A percentile compares a stretch with the other conserved stretches of the same genome.
Evolutionary conservation across 345 rosid genomes (phyloP).

Genomic region (Populus deltoides): DNA sequence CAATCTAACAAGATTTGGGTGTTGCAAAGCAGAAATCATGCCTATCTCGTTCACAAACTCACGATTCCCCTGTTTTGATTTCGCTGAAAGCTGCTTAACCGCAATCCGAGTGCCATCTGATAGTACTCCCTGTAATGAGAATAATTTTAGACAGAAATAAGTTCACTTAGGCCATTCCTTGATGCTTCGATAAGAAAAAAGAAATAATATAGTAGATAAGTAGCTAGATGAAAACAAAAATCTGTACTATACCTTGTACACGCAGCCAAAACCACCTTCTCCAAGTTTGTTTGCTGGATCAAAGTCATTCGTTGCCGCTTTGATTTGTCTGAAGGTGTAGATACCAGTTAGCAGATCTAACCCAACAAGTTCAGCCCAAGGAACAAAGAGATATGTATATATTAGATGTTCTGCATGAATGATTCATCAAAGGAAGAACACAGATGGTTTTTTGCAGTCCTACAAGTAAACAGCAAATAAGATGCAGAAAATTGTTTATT

Average conservation of each 20-base stretch:
- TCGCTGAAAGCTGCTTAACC: constrained; percentile 48
- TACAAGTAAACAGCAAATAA: no score
- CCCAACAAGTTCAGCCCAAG: constrained; percentile 36
- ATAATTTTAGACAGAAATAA: no score
- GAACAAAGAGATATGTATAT: not conserved
- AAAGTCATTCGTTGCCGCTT: constrained; percentile 52
- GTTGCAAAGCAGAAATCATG: no score
- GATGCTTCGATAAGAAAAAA: no score
- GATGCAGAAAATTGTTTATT: no score
- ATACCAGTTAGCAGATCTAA: constrained; percentile 39
- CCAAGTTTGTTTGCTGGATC: constrained; percentile 50
- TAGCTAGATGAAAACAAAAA: no score
- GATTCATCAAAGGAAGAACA: no score
- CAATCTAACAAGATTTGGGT: no score
- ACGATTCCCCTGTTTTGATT: constrained; percentile 57
- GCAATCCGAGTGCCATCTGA: constrained; percentile 30
- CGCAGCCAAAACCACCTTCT: constrained; percentile 75
- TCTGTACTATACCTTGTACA: constrained; percentile 40
- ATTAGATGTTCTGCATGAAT: not conserved
- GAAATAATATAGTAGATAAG: no score
- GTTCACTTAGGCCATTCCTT: no score
- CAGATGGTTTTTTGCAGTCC: no score
- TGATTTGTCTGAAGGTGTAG: constrained; percentile 49
- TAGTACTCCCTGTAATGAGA: no score
- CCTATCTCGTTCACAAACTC: constrained; percentile 44